These are phyloP conservation scores for Boletus vermiculosoides DNA, from an alignment of 768 basidiomycete genomes.

Conservation along the genomic window DNA sequence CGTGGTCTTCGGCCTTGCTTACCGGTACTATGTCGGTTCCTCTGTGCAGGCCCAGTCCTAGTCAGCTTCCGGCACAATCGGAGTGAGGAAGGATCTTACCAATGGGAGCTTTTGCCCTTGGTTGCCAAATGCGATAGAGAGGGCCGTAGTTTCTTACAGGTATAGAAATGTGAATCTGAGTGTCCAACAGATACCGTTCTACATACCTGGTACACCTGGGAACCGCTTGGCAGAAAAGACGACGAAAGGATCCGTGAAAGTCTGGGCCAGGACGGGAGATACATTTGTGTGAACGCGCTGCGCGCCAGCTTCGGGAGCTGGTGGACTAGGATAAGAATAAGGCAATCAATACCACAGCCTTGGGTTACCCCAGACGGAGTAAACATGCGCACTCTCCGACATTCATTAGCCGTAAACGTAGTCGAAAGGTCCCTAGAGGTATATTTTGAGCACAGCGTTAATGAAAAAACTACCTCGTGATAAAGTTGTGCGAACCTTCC, in stretches of 20 bases:
- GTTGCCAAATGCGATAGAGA: slow-evolving; percentile 85
- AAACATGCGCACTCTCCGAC: slow-evolving; percentile 76
- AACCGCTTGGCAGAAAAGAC: slow-evolving; percentile 94
- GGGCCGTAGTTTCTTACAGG: slow-evolving; percentile 73
- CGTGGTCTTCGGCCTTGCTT: slow-evolving; percentile 58
- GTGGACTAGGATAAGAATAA: slow-evolving; percentile 46
- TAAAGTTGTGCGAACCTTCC: slow-evolving; percentile 60
- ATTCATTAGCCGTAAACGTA: slow-evolving; percentile 86
- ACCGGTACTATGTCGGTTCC: slow-evolving; percentile 75
- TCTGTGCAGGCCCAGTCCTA: slow-evolving; percentile 42
- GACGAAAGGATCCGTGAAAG: slow-evolving; percentile 78
- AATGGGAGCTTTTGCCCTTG: slow-evolving; percentile 88
- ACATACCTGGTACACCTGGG: slow-evolving; percentile 85
- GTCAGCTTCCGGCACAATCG: slow-evolving; percentile 23
- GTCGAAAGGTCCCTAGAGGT: slow-evolving; percentile 70
- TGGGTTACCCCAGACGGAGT: slow-evolving; percentile 13
- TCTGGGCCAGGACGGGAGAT: slow-evolving; percentile 80
- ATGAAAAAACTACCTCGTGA: slow-evolving; percentile 24
- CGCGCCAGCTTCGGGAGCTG: slow-evolving; percentile 71
- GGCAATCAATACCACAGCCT: slow-evolving; percentile 22
- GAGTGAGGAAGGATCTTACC: slow-evolving; percentile 47
- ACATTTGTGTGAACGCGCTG: slow-evolving; percentile 60
- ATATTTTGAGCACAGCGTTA: slow-evolving; percentile 20
- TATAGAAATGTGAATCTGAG: slow-evolving; percentile 21
- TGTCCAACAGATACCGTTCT: slow-evolving; percentile 16